phyloP scores from a whole-genome alignment of 208 protist species.

The Trypanosoma rangeli region DNA sequence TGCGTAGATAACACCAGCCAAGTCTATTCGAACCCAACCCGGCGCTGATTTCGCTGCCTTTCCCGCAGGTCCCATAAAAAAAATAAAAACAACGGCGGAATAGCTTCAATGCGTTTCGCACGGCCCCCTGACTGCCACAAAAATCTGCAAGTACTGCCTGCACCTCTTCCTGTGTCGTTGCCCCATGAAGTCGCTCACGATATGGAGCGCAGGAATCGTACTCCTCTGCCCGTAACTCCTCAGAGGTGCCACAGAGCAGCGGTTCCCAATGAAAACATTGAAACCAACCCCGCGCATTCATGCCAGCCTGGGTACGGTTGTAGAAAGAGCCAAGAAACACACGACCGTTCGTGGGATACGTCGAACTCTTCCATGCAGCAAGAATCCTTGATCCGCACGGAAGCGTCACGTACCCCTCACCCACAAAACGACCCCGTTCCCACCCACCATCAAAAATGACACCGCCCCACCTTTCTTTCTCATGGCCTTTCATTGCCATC shows the following conservation, averaged over 20 bases:
- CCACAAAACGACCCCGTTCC: constrained; percentile 47
- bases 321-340: constrained; percentile 34
- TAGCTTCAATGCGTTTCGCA: constrained; percentile 47
- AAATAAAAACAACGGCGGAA: constrained; percentile 89
- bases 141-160: constrained; percentile 45
- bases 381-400: constrained; percentile 52
- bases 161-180: constrained; percentile 47
- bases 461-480: constrained; percentile 31
- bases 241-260: constrained; percentile 42
- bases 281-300: constrained; percentile 45
- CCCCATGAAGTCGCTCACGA: constrained; percentile 33
- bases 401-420: constrained; percentile 71
- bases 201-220: constrained; percentile 19
- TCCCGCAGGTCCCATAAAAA: constrained; percentile 77
- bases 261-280: constrained; percentile 85
- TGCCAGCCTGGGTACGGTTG: constrained; percentile 13
- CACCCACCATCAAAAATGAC: constrained; percentile 72
- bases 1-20: constrained; percentile 71
- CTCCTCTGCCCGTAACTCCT: constrained; percentile 22
- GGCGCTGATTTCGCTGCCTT: constrained; percentile 44
- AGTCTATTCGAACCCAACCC: constrained; percentile 38
- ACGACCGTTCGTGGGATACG: constrained; percentile 45
- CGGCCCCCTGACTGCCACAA: constrained; percentile 33
- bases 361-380: constrained; percentile 62
- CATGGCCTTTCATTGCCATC: background rate